These are phyloP conservation scores for Talaromyces albobiverticillius DNA, from an alignment of 2,329 filamentous ascomycete genomes.

Conservation along the genomic window DNA sequence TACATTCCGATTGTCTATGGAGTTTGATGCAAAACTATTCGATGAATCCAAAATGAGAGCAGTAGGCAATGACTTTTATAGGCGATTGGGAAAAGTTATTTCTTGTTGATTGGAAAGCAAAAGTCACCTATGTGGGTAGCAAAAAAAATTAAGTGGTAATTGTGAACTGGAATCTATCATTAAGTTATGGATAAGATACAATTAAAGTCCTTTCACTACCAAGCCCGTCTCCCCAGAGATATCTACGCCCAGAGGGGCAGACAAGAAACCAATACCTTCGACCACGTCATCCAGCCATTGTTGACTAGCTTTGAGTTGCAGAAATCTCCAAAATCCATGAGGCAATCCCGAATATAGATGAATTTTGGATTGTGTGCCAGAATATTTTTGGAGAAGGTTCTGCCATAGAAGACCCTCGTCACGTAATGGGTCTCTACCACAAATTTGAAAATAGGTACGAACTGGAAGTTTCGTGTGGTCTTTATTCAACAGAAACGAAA, in stretches of 20 bases:
- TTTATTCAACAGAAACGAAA: background rate
- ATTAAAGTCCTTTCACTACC: background rate
- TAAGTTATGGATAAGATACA: background rate
- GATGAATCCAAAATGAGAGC: background rate
- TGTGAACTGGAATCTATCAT: no score
- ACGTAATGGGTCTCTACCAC: background rate
- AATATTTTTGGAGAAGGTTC: background rate
- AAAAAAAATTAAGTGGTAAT: no score
- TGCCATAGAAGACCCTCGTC: background rate
- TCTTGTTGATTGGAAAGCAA: background rate
- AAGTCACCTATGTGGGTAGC: background rate
- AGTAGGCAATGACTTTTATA: background rate
- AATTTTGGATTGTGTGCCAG: background rate
- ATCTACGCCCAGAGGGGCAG: background rate
- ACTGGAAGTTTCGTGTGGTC: background rate
- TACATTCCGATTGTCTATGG: background rate
- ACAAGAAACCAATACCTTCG: background rate
- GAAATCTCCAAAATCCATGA: constrained; percentile 1
- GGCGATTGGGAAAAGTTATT: background rate
- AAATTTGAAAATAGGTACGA: background rate
- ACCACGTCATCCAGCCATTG: background rate
- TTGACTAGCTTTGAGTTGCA: background rate
- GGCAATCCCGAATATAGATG: background rate
- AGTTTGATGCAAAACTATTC: background rate
- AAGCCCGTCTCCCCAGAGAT: background rate